Percentiles rank a stretch among this genome's conserved stretches.
Conservation (phyloP, 2,329 filamentous ascomycete genomes). For the Graphium sp. region DNA sequence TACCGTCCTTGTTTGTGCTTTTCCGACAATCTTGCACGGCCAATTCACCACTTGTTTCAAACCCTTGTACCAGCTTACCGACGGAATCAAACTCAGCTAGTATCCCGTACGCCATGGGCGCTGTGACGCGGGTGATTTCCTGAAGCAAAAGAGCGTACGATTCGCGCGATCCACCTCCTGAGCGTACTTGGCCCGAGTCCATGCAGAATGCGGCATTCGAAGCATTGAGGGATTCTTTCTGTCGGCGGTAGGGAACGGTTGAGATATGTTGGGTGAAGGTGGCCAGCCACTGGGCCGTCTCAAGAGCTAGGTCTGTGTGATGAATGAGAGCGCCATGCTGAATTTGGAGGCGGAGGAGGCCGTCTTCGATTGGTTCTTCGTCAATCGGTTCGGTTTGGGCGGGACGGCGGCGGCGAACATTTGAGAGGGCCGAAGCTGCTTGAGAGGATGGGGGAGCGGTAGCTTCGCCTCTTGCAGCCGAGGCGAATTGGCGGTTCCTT, state of each 20-base stretch:
- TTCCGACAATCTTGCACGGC: constrained; percentile 45
- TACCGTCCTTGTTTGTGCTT: constrained; percentile 38
- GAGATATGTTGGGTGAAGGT: constrained; percentile 67
- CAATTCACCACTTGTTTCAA: constrained; percentile 40
- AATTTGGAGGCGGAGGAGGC: constrained; percentile 53
- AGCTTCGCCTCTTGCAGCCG: constrained; percentile 36
- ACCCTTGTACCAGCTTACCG: constrained; percentile 35
- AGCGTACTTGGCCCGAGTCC: constrained; percentile 59
- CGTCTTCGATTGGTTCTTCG: constrained; percentile 54
- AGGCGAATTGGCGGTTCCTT: constrained; percentile 51
- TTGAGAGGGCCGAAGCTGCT: constrained; percentile 9
- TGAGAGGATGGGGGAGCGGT: not conserved
- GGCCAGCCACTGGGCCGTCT: constrained; percentile 58
- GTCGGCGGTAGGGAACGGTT: constrained; percentile 53
- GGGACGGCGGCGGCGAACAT: constrained; percentile 13
- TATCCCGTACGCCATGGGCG: constrained; percentile 56
- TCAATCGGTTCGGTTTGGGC: constrained; percentile 32
- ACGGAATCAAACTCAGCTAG: constrained; percentile 42
- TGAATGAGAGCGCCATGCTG: constrained; percentile 50
- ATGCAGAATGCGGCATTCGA: constrained; percentile 56
- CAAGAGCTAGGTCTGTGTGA: constrained; percentile 41
- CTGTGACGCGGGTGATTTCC: constrained; percentile 55
- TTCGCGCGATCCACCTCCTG: constrained; percentile 47
- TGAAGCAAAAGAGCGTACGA: constrained; percentile 63
- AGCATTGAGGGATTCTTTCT: constrained; percentile 26